Percentiles rank a stretch among this genome's conserved stretches.
These are phyloP conservation scores for Plasmodium fragile DNA, from an alignment of 169 alveolate species.

Conservation along the genomic window DNA sequence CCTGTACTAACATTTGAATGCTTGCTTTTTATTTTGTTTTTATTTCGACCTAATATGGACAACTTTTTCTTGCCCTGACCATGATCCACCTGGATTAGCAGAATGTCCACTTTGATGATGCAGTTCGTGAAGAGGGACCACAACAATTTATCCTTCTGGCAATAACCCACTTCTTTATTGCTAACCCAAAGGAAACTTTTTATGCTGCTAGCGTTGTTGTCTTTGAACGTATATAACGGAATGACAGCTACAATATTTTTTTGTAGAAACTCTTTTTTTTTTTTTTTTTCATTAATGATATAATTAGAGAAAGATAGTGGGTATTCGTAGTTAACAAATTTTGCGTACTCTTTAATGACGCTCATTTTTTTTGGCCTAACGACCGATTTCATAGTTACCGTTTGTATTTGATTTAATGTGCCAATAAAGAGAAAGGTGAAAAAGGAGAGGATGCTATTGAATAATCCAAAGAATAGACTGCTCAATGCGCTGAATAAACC, in stretches of 20 bases:
- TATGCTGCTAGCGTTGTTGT: slow-evolving; percentile 31
- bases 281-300: slow-evolving; percentile 74
- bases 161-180: slow-evolving; percentile 72
- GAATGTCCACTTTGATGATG: slow-evolving; percentile 55
- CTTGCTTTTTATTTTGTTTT: background rate
- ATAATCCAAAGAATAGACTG: slow-evolving; percentile 78
- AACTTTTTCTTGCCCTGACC: slow-evolving; percentile 10
- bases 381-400: slow-evolving; percentile 84
- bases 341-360: slow-evolving; percentile 77
- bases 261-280: slow-evolving; percentile 78
- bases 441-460: slow-evolving; percentile 79
- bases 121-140: slow-evolving; percentile 60
- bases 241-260: slow-evolving; percentile 82
- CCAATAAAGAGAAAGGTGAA: slow-evolving; percentile 82
- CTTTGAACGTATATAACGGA: slow-evolving; percentile 51
- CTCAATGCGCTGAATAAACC: slow-evolving; percentile 75
- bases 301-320: slow-evolving; percentile 84
- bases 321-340: slow-evolving; percentile 84
- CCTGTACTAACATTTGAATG: background rate
- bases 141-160: slow-evolving; percentile 58
- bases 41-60: background rate
- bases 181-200: slow-evolving; percentile 73
- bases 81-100: slow-evolving; percentile 39
- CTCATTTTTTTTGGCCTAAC: slow-evolving; percentile 82
- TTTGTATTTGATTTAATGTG: slow-evolving; percentile 84